Base-by-base conservation (phyloP, 1,284 basidiomycete genomes). In the Ustilago crameri region DNA sequence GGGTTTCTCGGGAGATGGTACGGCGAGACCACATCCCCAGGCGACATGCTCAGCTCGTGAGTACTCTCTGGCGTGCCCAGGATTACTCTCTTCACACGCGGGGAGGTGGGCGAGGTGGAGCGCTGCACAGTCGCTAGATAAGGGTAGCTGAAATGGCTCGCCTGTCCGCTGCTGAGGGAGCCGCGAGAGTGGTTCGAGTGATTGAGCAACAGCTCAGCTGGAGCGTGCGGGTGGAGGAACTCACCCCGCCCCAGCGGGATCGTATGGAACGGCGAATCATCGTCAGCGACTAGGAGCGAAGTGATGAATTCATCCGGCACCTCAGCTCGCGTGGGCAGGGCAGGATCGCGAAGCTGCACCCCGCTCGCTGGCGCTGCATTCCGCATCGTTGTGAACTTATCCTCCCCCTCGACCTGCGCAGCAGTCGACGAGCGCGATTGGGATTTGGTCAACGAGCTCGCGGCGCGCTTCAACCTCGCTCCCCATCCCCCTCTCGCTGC, bases 61-160 rank as follows among this genome's bases (percentile, higher is more conserved):
- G 30, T 30, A 12, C 7, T 5, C 5, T 30, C 30, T 30, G 30
- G 30, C 7, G 30, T 30, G 30, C n/a, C n/a, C n/a, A n/a, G n/a
- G n/a, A n/a, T n/a, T n/a, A n/a, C n/a, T n/a, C n/a, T n/a, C n/a
- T n/a, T n/a, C n/a, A n/a, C 32, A 9, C 32, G 8, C 15, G 15
- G 32, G 9, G 38, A 14, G 53, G 42, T 35, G 26, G 48, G 37
- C 10, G 30, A 47, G 9, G 38, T 18, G n/a, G 22, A 3, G 24
- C 68, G 74, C 22, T 76, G 69, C 53, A 77, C 73, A 15, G 68
- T 69, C n/a, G 59, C 58, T 1, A 79, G 62, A 50, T 68, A 80
- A 0, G 78, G 78, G 65, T 81, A 78, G 18, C 67, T 75, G 27
- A 69, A 68, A 60, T 80, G 76, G 8, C 66, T 65, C 2, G 63